These are phyloP conservation scores for Scopulariopsis brevicaulis DNA, from an alignment of 2,329 filamentous ascomycete species.

Conservation along the genomic window DNA sequence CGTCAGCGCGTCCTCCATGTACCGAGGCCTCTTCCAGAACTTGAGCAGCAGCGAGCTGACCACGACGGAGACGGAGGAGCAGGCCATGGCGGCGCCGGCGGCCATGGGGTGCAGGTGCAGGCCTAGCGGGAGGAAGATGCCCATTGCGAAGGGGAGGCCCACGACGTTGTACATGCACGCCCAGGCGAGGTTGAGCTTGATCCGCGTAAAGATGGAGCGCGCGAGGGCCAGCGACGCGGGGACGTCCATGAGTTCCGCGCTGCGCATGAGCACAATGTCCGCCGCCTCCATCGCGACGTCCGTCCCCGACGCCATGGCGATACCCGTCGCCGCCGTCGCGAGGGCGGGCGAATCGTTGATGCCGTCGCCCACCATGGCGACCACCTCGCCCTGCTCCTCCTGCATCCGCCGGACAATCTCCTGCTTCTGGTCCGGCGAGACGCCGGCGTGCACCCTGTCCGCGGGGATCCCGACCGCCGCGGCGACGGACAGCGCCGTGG, in stretches of 20 bases:
- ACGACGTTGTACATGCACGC: constrained; percentile 87
- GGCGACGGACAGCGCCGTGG: constrained; percentile 77
- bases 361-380: constrained; percentile 96
- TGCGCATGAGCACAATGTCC: constrained; percentile 90
- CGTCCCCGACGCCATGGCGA: constrained; percentile 84
- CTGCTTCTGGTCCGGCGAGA: constrained; percentile 86
- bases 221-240: constrained; percentile 75
- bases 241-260: constrained; percentile 86
- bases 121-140: constrained; percentile 82
- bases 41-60: constrained; percentile 73
- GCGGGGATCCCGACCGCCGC: constrained; percentile 67
- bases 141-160: constrained; percentile 94
- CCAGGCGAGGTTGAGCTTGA: constrained; percentile 89
- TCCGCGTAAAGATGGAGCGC: constrained; percentile 76
- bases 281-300: constrained; percentile 98
- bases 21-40: constrained; percentile 72
- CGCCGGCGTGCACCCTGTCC: constrained; percentile 72
- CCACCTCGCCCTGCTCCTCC: constrained; percentile 52
- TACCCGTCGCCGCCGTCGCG: constrained; percentile 84
- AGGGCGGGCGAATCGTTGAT: constrained; percentile 97
- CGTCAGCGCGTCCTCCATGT: constrained; percentile 67
- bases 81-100: constrained; percentile 88
- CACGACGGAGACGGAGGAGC: constrained; percentile 82
- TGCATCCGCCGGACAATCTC: constrained; percentile 71
- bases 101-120: constrained; percentile 86